Percentiles rank a stretch among this genome's conserved stretches.
These are phyloP conservation scores for Cercospora berteroae DNA, from an alignment of 2,329 filamentous ascomycete species.

Conservation along the genomic window DNA sequence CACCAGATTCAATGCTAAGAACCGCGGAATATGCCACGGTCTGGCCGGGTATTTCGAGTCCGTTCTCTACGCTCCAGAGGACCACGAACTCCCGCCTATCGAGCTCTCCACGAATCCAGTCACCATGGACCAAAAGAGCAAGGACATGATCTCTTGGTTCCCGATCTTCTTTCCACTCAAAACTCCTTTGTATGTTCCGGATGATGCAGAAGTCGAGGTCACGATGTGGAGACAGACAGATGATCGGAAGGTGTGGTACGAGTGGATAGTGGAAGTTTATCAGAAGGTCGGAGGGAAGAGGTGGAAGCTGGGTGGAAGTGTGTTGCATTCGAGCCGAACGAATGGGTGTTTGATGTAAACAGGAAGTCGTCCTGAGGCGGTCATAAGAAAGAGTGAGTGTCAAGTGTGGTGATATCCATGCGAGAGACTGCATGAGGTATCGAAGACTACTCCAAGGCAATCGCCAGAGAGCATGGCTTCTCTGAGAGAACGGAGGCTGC, in stretches of 20 bases:
- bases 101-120: slow-evolving; percentile 92
- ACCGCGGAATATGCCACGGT: slow-evolving; percentile 83
- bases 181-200: slow-evolving; percentile 82
- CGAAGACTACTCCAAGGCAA: background rate
- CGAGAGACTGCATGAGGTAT: background rate
- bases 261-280: slow-evolving; percentile 91
- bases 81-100: slow-evolving; percentile 53
- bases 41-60: slow-evolving; percentile 95
- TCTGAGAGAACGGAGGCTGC: background rate
- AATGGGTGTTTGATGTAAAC: slow-evolving; percentile 67
- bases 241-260: slow-evolving; percentile 95
- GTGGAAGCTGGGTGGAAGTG: slow-evolving; percentile 65
- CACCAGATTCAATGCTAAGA: slow-evolving; percentile 72
- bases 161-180: slow-evolving; percentile 97
- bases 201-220: slow-evolving; percentile 79
- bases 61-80: slow-evolving; percentile 67
- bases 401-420: background rate
- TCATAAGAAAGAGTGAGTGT: background rate
- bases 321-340: slow-evolving; percentile 66
- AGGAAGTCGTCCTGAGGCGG: background rate
- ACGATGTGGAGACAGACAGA: slow-evolving; percentile 97
- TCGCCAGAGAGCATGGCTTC: background rate
- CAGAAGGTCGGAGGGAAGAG: slow-evolving; percentile 56
- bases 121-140: slow-evolving; percentile 87
- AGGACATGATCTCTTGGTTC: slow-evolving; percentile 99